A percentile compares a stretch with the other conserved stretches of the same genome.
Conservation (phyloP, 2,329 filamentous ascomycete species). For the Aspergillus flavus region DNA sequence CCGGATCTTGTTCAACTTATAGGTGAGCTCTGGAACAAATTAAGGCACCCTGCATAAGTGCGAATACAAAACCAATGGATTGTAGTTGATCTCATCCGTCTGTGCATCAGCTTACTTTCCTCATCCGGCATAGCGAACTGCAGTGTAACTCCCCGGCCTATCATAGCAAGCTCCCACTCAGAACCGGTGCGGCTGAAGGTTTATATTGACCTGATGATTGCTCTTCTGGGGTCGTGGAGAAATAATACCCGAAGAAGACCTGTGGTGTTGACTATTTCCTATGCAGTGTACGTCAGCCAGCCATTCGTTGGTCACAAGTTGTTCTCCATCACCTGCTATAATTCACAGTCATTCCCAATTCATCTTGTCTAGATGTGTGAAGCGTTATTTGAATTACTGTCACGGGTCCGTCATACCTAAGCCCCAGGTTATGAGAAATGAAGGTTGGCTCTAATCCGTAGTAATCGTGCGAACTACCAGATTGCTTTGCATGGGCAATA, state of each 20-base stretch:
- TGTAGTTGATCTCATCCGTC: neutral
- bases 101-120: neutral
- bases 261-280: neutral
- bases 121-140: neutral
- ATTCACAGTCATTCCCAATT: neutral
- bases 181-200: neutral
- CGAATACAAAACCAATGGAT: neutral
- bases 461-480: neutral
- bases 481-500: neutral
- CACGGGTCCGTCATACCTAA: no score
- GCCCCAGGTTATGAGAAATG: neutral
- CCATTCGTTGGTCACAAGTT: neutral
- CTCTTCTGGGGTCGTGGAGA: neutral
- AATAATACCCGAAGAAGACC: neutral
- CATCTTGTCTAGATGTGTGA: neutral
- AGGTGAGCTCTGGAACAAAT: neutral
- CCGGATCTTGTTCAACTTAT: neutral
- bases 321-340: neutral
- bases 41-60: neutral
- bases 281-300: neutral
- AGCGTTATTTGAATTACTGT: neutral
- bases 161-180: neutral
- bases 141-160: neutral
- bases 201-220: neutral
- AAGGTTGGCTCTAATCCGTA: neutral